Evolutionary conservation across 2,329 filamentous ascomycete species (phyloP).

Genomic region (Orbilia oligospora): DNA sequence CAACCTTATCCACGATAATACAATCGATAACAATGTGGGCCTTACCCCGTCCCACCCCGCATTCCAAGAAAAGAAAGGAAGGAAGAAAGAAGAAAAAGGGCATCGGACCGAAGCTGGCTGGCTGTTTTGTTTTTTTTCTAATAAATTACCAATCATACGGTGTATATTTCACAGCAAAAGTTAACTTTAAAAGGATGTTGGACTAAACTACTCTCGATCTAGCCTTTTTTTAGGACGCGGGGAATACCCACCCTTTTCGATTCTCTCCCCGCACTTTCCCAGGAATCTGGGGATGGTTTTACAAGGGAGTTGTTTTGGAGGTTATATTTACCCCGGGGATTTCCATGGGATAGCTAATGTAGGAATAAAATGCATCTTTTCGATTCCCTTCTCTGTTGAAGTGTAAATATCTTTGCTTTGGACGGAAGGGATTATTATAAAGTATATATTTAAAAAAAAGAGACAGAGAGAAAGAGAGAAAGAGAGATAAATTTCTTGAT

Average conservation of each 20-base stretch:
- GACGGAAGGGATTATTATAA: too few relatives aligned
- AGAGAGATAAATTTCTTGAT: neutral
- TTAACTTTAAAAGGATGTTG: too few relatives aligned
- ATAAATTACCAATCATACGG: neutral
- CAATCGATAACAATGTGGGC: too few relatives aligned
- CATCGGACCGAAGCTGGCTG: slow-evolving; percentile 6
- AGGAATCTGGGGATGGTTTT: slow-evolving; percentile 1
- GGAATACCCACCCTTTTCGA: slow-evolving; percentile 54
- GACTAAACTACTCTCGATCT: neutral
- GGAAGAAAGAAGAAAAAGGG: too few relatives aligned
- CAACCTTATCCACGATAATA: too few relatives aligned
- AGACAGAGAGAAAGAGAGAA: too few relatives aligned
- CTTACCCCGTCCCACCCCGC: too few relatives aligned
- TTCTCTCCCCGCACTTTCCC: slow-evolving; percentile 1
- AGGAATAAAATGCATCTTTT: too few relatives aligned
- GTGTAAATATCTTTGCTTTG: too few relatives aligned
- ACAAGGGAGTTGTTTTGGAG: neutral
- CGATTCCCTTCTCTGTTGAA: too few relatives aligned
- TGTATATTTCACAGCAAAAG: neutral
- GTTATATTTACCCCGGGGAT: slow-evolving; percentile 30
- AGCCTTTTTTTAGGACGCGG: slow-evolving; percentile 11
- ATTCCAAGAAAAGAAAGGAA: neutral
- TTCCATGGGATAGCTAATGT: neutral
- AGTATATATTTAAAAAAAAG: too few relatives aligned
- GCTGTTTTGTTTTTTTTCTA: too few relatives aligned